Base-by-base conservation (phyloP, 495 filamentous ascomycete species). In the Monascus purpureus region DNA sequence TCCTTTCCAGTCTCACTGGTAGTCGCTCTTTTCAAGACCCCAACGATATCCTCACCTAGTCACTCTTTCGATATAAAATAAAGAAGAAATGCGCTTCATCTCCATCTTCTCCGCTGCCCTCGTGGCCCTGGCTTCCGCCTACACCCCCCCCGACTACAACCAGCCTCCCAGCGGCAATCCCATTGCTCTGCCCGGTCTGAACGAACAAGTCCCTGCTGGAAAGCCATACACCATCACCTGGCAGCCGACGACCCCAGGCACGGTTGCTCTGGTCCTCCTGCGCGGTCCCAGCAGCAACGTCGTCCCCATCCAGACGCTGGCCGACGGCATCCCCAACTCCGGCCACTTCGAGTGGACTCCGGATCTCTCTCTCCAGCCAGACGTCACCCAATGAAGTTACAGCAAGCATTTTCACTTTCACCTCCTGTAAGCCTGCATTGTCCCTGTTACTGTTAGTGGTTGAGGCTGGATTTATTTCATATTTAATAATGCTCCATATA, bases 201-300 rank as follows among this genome's bases (percentile, higher is more conserved):
- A 59, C 43, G 51, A 69, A 40, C 41, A 55, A 22, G 73, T 79
- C 17, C 61, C 67, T 2, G 72, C 47, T 39, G 71, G 73, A 45
- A 43, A 57, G 41, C 46, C 63, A 27, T 80, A 55, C 63, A 59
- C 54, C 37, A 71, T 82, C 61, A 77, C 63, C 29, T 82, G 77
- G 77, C 38, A 52, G 1, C 53, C 61, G 14, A 61, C 57, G 37
- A 56, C 54, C 28, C 33, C 47, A 11, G 64, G 62, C 22, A 57
- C 53, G 12, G 52, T 82, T 38, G 72, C 76, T 4, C 49, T 82
- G 29, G 52, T 77, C 27, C 72, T 82, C 34, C 67, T 80, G 29
- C 62, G 61, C 31, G 77, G 77, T 6, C 73, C 74, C 26, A 58
- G 60, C 38, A 52, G 17, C 47, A 71, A 80, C 53, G 62, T 77